Evolutionary conservation across 805 yeast species (phyloP).

Genomic region (Metschnikowia reukaufii): DNA sequence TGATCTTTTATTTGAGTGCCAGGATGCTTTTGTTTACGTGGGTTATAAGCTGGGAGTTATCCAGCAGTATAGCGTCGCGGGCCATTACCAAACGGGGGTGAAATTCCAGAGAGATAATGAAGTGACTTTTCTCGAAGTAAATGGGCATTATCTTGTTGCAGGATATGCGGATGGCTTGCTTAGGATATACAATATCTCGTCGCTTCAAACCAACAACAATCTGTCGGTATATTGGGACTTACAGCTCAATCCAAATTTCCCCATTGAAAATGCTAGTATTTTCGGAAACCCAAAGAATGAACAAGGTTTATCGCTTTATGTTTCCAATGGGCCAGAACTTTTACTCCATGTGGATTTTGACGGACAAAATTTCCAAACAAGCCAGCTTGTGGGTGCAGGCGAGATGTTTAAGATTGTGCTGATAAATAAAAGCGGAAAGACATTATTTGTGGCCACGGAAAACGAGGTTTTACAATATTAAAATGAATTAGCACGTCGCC

Average conservation of each 20-base stretch:
- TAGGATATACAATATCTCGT: constrained; percentile 6
- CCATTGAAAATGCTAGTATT: constrained; percentile 10
- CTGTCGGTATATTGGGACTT: constrained; percentile 5
- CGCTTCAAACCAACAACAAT: neutral
- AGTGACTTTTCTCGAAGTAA: constrained; percentile 18
- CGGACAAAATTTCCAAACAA: constrained; percentile 5
- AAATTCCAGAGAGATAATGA: constrained; percentile 5
- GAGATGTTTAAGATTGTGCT: constrained; percentile 24
- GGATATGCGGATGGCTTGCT: constrained; percentile 24
- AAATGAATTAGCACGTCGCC: neutral
- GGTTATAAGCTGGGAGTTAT: constrained; percentile 43
- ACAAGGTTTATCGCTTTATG: constrained; percentile 1
- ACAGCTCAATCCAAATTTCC: constrained; percentile 8
- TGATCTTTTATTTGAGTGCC: constrained; percentile 47
- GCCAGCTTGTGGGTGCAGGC: constrained; percentile 26
- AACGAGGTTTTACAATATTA: constrained; percentile 11
- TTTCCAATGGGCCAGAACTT: constrained; percentile 30
- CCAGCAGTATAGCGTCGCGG: constrained; percentile 24
- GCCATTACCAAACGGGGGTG: constrained; percentile 18
- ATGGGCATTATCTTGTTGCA: constrained; percentile 16
- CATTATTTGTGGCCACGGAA: constrained; percentile 10
- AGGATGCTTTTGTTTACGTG: constrained; percentile 42
- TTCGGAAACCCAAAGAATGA: neutral
- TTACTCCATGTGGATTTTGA: constrained; percentile 17
- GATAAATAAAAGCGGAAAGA: constrained; percentile 6